Evolutionary conservation across 208 protist genomes (phyloP).

Genomic region (Tritrichomonas foetus): DNA sequence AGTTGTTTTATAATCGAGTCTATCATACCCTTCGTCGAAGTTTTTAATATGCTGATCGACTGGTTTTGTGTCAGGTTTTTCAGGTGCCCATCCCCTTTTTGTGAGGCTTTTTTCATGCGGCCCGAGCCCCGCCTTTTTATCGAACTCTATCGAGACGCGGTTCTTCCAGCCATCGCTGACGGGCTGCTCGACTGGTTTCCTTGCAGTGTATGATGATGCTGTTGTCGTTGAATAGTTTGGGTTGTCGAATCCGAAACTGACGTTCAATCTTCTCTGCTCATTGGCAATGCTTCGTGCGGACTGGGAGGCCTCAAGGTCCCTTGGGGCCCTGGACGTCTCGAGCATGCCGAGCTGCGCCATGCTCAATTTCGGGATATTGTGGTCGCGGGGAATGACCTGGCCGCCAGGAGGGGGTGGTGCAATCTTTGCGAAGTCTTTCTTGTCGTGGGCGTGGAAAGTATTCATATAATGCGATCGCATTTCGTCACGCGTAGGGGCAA

Average conservation of each 20-base stretch:
- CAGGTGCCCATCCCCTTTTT: background rate
- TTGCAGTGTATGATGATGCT: background rate
- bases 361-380: background rate
- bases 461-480: background rate
- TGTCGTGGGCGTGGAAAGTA: background rate
- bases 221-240: background rate
- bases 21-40: background rate
- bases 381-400: background rate
- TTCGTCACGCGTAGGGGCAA: background rate
- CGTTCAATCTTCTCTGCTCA: background rate
- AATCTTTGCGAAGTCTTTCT: background rate
- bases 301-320: background rate
- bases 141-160: background rate
- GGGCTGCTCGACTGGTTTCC: background rate
- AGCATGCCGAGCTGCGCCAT: background rate
- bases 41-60: background rate
- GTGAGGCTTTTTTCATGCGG: background rate
- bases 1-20: background rate
- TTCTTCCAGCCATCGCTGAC: background rate
- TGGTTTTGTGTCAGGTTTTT: background rate
- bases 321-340: background rate
- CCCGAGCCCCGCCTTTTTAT: background rate
- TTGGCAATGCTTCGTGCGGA: background rate
- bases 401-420: background rate
- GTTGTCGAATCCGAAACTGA: background rate